Evolutionary conservation across 2,329 filamentous ascomycete genomes (phyloP).

Genomic region (Aureobasidium melanogenum): DNA sequence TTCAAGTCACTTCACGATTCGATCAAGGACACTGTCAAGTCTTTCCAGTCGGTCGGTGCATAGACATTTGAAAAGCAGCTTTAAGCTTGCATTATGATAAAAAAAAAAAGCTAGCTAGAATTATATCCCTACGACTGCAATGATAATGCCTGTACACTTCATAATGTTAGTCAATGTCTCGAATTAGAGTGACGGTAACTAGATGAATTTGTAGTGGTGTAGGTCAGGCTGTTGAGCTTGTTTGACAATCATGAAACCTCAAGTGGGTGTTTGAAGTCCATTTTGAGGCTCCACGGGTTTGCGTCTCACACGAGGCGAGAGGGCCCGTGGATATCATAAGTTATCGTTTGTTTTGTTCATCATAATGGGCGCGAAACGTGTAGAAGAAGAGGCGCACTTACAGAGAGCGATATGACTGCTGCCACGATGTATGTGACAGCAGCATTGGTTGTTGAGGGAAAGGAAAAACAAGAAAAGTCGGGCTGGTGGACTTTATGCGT

Average conservation of each 20-base stretch:
- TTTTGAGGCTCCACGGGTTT: constrained; percentile 7
- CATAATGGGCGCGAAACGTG: neutral
- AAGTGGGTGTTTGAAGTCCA: constrained; percentile 23
- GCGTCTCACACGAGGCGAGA: constrained; percentile 1
- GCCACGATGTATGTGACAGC: neutral
- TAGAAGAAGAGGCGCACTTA: constrained; percentile 1
- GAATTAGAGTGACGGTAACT: neutral
- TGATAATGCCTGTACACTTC: constrained; percentile 1
- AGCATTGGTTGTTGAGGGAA: neutral
- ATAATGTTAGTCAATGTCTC: neutral
- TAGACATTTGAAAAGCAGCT: constrained; percentile 20
- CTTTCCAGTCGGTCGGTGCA: constrained; percentile 47
- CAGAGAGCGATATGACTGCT: neutral
- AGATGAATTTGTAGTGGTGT: neutral
- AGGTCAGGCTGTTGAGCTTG: constrained; percentile 50
- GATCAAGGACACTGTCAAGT: constrained; percentile 55
- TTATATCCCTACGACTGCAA: neutral
- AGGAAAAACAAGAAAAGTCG: neutral
- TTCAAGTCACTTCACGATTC: constrained; percentile 51
- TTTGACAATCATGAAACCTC: constrained; percentile 24
- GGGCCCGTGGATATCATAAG: constrained; percentile 10
- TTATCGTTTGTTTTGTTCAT: constrained; percentile 9
- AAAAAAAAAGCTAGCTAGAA: neutral
- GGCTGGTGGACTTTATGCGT: neutral
- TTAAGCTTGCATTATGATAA: constrained; percentile 1